Conservation (phyloP, 1,284 basidiomycete species). For the Kalmanozyma brasiliensis region DNA sequence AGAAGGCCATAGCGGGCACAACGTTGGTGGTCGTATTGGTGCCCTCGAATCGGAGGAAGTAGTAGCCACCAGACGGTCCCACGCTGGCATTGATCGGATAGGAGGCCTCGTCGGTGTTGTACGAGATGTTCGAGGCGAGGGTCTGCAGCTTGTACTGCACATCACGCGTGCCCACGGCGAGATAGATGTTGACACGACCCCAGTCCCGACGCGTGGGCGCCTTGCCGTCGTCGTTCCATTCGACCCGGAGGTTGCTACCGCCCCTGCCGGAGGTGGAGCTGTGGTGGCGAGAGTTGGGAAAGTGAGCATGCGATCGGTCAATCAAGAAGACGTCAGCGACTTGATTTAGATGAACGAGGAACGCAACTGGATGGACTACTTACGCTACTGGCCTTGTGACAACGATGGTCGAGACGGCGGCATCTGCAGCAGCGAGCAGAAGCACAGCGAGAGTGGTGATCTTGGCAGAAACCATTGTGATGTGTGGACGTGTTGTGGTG, state of each 20-base stretch:
- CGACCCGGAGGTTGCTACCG: slow-evolving; percentile 40
- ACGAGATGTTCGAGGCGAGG: slow-evolving; percentile 43
- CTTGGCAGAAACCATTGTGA: slow-evolving; percentile 39
- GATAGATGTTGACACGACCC: slow-evolving; percentile 60
- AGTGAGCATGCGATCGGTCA: too few species aligned
- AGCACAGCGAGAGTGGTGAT: slow-evolving; percentile 43
- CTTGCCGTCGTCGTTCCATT: slow-evolving; percentile 61
- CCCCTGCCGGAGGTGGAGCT: slow-evolving; percentile 54
- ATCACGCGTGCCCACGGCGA: slow-evolving; percentile 55
- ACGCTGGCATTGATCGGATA: slow-evolving; percentile 45
- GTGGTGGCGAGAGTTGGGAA: not conserved
- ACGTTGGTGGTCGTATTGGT: slow-evolving; percentile 43
- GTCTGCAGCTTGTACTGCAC: slow-evolving; percentile 62
- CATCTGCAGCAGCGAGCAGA: slow-evolving; percentile 39
- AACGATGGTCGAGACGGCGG: slow-evolving; percentile 48
- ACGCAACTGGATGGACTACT: slow-evolving; percentile 14
- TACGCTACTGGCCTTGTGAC: slow-evolving; percentile 57
- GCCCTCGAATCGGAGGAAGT: slow-evolving; percentile 63
- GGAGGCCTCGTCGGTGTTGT: slow-evolving; percentile 11
- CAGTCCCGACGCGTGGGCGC: slow-evolving; percentile 45
- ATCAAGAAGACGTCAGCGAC: not conserved
- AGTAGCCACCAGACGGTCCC: slow-evolving; percentile 56
- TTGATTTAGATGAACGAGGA: not conserved
- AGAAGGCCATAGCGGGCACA: slow-evolving; percentile 58
- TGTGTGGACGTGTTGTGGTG: slow-evolving; percentile 2